phyloP scores from a whole-genome alignment of 2,329 filamentous ascomycete genomes.

The Fusarium sp. region DNA sequence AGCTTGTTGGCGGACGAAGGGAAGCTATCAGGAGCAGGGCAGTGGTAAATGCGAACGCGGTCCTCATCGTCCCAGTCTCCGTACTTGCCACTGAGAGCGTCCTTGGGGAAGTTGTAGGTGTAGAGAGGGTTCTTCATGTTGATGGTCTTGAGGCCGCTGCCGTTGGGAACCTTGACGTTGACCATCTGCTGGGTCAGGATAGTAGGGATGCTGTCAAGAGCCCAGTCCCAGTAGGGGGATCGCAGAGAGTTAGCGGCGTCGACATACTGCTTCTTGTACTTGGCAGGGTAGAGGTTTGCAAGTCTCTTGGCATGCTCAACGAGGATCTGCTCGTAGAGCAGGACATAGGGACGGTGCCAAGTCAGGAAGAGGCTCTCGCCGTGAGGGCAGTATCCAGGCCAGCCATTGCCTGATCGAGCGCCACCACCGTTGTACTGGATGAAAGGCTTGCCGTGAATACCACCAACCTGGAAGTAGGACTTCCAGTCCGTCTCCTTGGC shows the following conservation, averaged over 20 bases:
- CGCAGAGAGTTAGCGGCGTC: slow-evolving; percentile 64
- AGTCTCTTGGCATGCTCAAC: slow-evolving; percentile 63
- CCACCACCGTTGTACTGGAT: slow-evolving; percentile 62
- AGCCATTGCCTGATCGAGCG: slow-evolving; percentile 46
- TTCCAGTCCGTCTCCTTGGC: slow-evolving; percentile 58
- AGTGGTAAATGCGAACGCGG: slow-evolving; percentile 59
- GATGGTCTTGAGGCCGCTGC: slow-evolving; percentile 49
- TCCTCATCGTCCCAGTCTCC: slow-evolving; percentile 52
- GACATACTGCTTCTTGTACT: slow-evolving; percentile 56
- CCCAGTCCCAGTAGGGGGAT: slow-evolving; percentile 71
- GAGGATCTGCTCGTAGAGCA: slow-evolving; percentile 71
- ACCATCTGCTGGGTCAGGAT: slow-evolving; percentile 56
- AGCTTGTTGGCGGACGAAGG: slow-evolving; percentile 57
- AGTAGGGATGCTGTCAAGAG: slow-evolving; percentile 59
- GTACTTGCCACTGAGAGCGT: slow-evolving; percentile 57
- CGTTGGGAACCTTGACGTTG: slow-evolving; percentile 60
- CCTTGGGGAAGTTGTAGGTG: slow-evolving; percentile 64
- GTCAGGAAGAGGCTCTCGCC: slow-evolving; percentile 64
- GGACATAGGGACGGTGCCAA: slow-evolving; percentile 71
- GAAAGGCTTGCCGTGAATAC: slow-evolving; percentile 63
- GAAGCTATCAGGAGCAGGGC: slow-evolving; percentile 57
- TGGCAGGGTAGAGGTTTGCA: slow-evolving; percentile 60
- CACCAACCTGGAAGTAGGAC: slow-evolving; percentile 67
- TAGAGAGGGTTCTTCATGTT: slow-evolving; percentile 67
- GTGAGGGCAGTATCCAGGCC: slow-evolving; percentile 64